These are phyloP conservation scores for Gorgonomyces haynaldii DNA, from an alignment of 192 early-diverging fungal genomes.

Conservation along the genomic window DNA sequence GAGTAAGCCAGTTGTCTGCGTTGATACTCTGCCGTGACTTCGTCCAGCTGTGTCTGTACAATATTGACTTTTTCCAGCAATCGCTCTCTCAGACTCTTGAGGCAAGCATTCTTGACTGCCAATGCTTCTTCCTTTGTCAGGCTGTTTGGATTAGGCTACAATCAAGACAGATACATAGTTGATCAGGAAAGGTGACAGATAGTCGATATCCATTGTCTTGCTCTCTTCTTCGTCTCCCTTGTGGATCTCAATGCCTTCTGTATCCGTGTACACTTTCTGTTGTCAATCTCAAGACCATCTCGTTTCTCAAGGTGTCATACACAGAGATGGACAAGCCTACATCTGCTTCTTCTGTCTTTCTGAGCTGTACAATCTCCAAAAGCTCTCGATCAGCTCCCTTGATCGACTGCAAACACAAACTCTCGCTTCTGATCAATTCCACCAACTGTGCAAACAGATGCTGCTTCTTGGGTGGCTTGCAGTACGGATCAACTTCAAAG, in stretches of 20 bases:
- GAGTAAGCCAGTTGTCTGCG: constrained; percentile 38
- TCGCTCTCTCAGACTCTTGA: constrained; percentile 37
- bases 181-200: constrained; percentile 46
- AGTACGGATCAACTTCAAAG: constrained; percentile 38
- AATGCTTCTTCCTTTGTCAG: constrained; percentile 32
- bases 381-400: constrained; percentile 37
- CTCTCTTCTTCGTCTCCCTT: constrained; percentile 43
- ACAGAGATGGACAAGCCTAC: constrained; percentile 33
- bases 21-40: constrained; percentile 44
- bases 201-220: constrained; percentile 39
- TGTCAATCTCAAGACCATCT: constrained; percentile 21
- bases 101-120: constrained; percentile 36
- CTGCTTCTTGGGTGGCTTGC: constrained; percentile 40
- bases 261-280: constrained; percentile 29
- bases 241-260: constrained; percentile 37
- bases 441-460: constrained; percentile 39
- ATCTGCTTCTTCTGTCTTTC: constrained; percentile 36
- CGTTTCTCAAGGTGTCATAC: constrained; percentile 46
- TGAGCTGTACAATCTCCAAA: constrained; percentile 31
- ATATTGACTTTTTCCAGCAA: constrained; percentile 48
- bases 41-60: constrained; percentile 41
- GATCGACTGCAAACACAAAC: constrained; percentile 33
- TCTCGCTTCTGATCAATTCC: constrained; percentile 29
- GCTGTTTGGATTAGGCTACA: constrained; percentile 24
- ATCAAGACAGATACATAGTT: constrained; percentile 31